Conservation (phyloP, 2,329 filamentous ascomycete genomes). For the Xylaria arbuscula region DNA sequence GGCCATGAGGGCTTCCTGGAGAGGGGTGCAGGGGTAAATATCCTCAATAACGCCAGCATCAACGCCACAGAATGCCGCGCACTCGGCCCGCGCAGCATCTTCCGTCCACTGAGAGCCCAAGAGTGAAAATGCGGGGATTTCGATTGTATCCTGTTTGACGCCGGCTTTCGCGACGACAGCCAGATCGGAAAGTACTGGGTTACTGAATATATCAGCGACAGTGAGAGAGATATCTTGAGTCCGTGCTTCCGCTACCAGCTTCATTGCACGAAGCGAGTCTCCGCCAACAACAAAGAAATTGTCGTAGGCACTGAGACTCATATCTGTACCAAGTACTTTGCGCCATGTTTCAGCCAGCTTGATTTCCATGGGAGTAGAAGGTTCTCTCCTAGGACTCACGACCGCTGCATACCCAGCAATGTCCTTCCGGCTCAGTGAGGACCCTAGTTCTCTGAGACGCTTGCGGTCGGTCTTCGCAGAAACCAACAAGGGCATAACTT, state of each 20-base stretch:
- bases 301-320: slow-evolving; percentile 47
- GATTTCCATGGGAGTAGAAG: slow-evolving; percentile 54
- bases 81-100: slow-evolving; percentile 52
- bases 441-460: slow-evolving; percentile 58
- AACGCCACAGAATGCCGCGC: slow-evolving; percentile 56
- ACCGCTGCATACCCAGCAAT: slow-evolving; percentile 52
- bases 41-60: slow-evolving; percentile 57
- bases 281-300: slow-evolving; percentile 52
- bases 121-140: slow-evolving; percentile 55
- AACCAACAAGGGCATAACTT: slow-evolving; percentile 59
- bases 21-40: slow-evolving; percentile 64
- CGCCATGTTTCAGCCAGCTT: slow-evolving; percentile 54
- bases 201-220: slow-evolving; percentile 60
- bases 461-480: slow-evolving; percentile 64
- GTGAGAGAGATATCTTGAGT: slow-evolving; percentile 54
- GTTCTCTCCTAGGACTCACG: slow-evolving; percentile 51
- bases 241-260: slow-evolving; percentile 58
- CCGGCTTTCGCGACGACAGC: slow-evolving; percentile 51
- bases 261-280: slow-evolving; percentile 65
- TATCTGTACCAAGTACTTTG: slow-evolving; percentile 52
- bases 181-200: slow-evolving; percentile 59
- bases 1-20: slow-evolving; percentile 66
- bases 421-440: slow-evolving; percentile 55
- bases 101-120: slow-evolving; percentile 51
- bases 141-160: slow-evolving; percentile 42